These are phyloP conservation scores for Fusarium camptoceras DNA, from an alignment of 2,329 filamentous ascomycete species.

Conservation along the genomic window DNA sequence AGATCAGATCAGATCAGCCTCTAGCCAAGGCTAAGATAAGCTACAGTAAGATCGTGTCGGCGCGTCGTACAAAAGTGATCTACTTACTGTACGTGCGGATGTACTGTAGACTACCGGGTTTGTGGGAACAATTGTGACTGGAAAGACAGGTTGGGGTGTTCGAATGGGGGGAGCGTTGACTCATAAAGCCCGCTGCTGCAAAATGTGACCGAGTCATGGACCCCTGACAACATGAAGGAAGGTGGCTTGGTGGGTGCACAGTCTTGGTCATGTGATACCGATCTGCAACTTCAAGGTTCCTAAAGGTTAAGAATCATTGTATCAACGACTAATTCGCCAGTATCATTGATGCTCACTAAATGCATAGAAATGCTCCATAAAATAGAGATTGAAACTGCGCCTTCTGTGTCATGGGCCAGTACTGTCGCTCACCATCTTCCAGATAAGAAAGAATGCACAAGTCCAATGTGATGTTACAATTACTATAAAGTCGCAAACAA, in stretches of 20 bases:
- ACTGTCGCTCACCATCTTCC: not conserved
- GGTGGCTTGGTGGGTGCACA: not conserved
- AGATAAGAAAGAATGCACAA: not conserved
- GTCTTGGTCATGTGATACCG: not conserved
- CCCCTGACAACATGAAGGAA: not conserved
- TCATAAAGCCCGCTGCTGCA: slow-evolving; percentile 41
- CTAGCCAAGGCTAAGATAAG: slow-evolving; percentile 1
- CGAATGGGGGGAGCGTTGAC: slow-evolving; percentile 43
- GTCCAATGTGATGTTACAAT: slow-evolving; percentile 30
- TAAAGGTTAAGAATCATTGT: not conserved
- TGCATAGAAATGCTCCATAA: not conserved
- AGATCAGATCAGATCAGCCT: not conserved
- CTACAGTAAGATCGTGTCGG: slow-evolving; percentile 24
- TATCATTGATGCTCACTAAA: not conserved
- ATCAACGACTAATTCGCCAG: not conserved
- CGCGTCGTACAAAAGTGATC: slow-evolving; percentile 22
- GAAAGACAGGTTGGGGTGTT: slow-evolving; percentile 34
- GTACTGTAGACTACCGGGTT: slow-evolving; percentile 20
- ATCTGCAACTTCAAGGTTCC: not conserved
- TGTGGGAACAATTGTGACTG: slow-evolving; percentile 40
- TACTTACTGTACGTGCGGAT: slow-evolving; percentile 13
- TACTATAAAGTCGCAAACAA: slow-evolving; percentile 21
- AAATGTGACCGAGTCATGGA: slow-evolving; percentile 43
- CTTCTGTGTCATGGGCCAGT: not conserved
- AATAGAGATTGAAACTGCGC: rapidly evolving